Conservation (phyloP, 176 grass and related monocot genomes). For the Rhynchospora pubera region DNA sequence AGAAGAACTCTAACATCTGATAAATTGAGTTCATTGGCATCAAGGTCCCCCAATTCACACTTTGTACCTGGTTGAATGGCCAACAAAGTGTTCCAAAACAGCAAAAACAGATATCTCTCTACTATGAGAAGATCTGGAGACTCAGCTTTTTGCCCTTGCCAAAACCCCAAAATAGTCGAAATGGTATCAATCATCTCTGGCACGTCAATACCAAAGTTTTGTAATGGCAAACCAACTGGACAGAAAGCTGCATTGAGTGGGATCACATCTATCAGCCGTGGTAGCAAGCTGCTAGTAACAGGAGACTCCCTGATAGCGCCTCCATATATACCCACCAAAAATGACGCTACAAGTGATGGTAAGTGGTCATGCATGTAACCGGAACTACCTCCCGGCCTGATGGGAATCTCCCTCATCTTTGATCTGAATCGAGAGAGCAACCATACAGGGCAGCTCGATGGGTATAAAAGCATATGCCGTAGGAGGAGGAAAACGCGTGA, state of each 20-base stretch:
- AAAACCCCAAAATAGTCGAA: constrained; percentile 60
- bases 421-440: constrained; percentile 70
- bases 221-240: constrained; percentile 35
- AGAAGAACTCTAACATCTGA: constrained; percentile 47
- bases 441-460: constrained; percentile 65
- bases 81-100: constrained; percentile 68
- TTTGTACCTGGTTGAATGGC: constrained; percentile 29
- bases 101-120: constrained; percentile 78
- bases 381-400: constrained; percentile 29
- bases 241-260: constrained; percentile 38
- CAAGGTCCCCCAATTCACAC: constrained; percentile 21
- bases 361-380: constrained; percentile 45
- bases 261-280: constrained; percentile 70
- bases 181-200: constrained; percentile 36
- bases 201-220: constrained; percentile 50
- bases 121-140: constrained; percentile 65
- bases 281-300: constrained; percentile 43
- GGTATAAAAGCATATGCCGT: constrained; percentile 75
- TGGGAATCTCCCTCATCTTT: constrained; percentile 62
- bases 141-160: constrained; percentile 56
- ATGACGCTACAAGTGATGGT: constrained; percentile 50
- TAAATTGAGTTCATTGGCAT: constrained; percentile 49
- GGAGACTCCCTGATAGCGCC: constrained; percentile 43
- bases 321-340: constrained; percentile 44
- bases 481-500: constrained; percentile 69